Evolutionary conservation across 108 stramenopile species (phyloP), one percentile per base, ranked within the genome.

Genomic region (Nannochloropsis salina): DNA sequence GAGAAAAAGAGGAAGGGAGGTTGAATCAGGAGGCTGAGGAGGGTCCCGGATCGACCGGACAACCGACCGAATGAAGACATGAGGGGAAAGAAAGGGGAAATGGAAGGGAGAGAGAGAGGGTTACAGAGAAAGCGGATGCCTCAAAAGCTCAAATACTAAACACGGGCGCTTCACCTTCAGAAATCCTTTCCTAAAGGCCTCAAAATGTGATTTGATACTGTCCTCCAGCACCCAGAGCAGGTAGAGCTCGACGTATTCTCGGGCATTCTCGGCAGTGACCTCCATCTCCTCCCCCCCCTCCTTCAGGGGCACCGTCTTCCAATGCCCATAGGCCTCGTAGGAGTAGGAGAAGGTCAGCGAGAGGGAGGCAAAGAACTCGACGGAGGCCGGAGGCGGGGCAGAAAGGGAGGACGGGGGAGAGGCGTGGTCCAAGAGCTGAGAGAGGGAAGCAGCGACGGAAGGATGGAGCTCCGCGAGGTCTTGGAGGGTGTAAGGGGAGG

Each of bases 161-260:
- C 0, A 92, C 93, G 1, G 92, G 47, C 47, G 12, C 10, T 15
- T 12, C 47, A 51, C 47, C 47, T 88, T 15, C 87, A 88, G 2
- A 44, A 96, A 92, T 21, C 96, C 96, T 42, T 84, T 89, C 83
- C 92, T 89, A 86, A 97, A 96, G 5, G 92, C 89, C 6, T 94
- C 89, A 85, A 93, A 95, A 51, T 95, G 94, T 18, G 90, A 81
- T 44, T 92, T 82, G 41, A 96, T 92, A 80, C 93, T 93, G 82
- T 94, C 96, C 41, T 93, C 94, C 45, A 92, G 87, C 80, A 83
- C n/a, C 84, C 84, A 91, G 21, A 15, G 31, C 42, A 91, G 88
- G 83, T 89, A 91, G 12, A 40, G 42, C 20, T 89, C 43, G 20
- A 92, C 92, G 87, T 90, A 92, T 45, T 87, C 87, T 12, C 20